phyloP scores from a whole-genome alignment of 1,284 basidiomycete genomes.

The Entoloma clypeatum region DNA sequence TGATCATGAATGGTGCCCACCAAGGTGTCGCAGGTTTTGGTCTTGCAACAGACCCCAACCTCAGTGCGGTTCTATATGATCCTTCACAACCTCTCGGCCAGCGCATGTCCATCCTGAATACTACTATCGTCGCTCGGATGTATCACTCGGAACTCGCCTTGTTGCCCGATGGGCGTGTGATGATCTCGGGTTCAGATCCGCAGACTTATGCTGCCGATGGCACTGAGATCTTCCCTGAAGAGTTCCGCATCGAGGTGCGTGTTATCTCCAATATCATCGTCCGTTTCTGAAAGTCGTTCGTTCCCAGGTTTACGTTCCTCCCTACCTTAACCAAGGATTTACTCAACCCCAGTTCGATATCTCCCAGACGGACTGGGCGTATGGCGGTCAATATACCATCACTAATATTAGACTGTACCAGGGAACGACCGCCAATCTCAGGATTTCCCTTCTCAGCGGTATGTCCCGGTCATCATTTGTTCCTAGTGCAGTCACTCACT shows the following conservation, averaged over 20 bases:
- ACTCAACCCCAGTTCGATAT: conserved; percentile 58
- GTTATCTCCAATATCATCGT: conserved; percentile 2
- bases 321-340: conserved; percentile 61
- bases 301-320: conserved; percentile 59
- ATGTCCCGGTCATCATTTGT: conserved; percentile 19
- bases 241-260: conserved; percentile 63
- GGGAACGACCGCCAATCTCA: conserved; percentile 52
- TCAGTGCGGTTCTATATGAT: conserved; percentile 65
- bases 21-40: conserved; percentile 74
- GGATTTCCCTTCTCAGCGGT: conserved; percentile 63
- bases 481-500: background rate
- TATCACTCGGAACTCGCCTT: conserved; percentile 78
- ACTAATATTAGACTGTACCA: conserved; percentile 50
- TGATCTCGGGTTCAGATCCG: conserved; percentile 74
- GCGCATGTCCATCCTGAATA: conserved; percentile 62
- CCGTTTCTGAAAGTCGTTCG: background rate
- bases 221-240: conserved; percentile 51
- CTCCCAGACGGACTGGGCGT: conserved; percentile 55
- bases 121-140: conserved; percentile 74
- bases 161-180: conserved; percentile 64
- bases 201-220: conserved; percentile 43
- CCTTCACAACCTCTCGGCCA: conserved; percentile 55
- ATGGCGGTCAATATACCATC: conserved; percentile 49
- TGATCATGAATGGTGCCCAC: conserved; percentile 67
- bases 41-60: conserved; percentile 60